Evolutionary conservation across 164 flowering plant genomes (phyloP).

Genomic region (Platanus orientalis): DNA sequence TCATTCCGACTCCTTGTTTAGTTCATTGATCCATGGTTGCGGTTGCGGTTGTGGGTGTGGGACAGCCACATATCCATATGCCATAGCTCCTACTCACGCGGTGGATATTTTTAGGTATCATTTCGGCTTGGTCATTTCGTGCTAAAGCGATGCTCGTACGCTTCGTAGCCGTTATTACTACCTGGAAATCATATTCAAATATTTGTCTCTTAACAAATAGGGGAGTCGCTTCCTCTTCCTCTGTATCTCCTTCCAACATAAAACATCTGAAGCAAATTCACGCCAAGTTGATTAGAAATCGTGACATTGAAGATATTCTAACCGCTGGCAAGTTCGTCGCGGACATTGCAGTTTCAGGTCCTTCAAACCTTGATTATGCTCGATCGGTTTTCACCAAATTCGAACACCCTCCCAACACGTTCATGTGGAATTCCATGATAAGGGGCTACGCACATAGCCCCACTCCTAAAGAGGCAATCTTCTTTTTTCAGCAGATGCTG

Average conservation of each 20-base stretch:
- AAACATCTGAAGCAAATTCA: slow-evolving; percentile 22
- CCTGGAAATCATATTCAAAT: slow-evolving; percentile 12
- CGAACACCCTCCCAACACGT: slow-evolving; percentile 15
- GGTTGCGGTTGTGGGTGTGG: no score
- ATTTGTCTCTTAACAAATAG: neutral
- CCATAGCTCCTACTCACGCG: no score
- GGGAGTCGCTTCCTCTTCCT: slow-evolving; percentile 5
- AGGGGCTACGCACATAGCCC: slow-evolving; percentile 26
- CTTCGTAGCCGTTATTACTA: slow-evolving; percentile 7
- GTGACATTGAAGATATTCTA: slow-evolving; percentile 18
- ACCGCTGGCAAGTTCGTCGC: slow-evolving; percentile 22
- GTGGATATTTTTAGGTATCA: no score
- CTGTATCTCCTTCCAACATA: slow-evolving; percentile 4
- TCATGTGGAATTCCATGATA: slow-evolving; percentile 33
- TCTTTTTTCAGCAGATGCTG: slow-evolving; percentile 14
- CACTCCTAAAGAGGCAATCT: slow-evolving; percentile 13
- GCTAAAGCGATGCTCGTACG: slow-evolving; percentile 8
- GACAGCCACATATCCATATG: no score
- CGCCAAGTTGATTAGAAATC: slow-evolving; percentile 20
- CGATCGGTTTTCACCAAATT: slow-evolving; percentile 14
- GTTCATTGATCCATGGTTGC: no score
- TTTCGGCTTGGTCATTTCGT: no score
- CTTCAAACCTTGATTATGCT: slow-evolving; percentile 22
- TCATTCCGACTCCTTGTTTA: no score
- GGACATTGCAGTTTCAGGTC: slow-evolving; percentile 16